These are phyloP conservation scores for Thermochaetoides thermophila DNA, from an alignment of 495 filamentous ascomycete species.

Conservation along the genomic window DNA sequence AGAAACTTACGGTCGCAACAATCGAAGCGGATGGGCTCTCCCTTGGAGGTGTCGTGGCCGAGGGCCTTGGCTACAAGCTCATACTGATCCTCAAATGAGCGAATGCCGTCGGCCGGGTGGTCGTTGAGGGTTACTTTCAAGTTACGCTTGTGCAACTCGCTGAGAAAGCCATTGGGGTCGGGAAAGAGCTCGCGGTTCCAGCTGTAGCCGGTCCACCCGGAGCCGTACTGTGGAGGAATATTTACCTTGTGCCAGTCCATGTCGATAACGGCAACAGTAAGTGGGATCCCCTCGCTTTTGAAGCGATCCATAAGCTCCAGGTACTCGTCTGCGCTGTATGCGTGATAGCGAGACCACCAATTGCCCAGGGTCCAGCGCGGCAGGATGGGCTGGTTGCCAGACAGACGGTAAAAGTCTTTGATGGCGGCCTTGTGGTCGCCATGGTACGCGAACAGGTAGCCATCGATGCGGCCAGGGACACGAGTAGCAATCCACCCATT, in stretches of 20 bases:
- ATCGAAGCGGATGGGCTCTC: constrained; percentile 39
- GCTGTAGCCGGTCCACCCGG: constrained; percentile 47
- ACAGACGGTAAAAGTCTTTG: constrained; percentile 38
- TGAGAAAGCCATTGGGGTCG: constrained; percentile 29
- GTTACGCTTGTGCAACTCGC: constrained; percentile 27
- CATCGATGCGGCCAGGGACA: constrained; percentile 33
- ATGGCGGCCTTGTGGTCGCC: constrained; percentile 39
- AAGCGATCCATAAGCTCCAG: constrained; percentile 37
- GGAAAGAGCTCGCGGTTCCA: constrained; percentile 44
- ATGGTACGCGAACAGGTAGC: constrained; percentile 43
- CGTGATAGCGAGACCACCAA: constrained; percentile 49
- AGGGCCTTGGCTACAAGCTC: constrained; percentile 33
- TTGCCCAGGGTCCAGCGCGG: constrained; percentile 45
- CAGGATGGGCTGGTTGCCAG: constrained; percentile 38
- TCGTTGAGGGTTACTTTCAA: constrained; percentile 40
- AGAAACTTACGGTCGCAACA: constrained; percentile 34
- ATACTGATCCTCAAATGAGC: constrained; percentile 38
- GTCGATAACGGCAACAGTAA: constrained; percentile 41
- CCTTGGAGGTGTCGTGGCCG: constrained; percentile 26
- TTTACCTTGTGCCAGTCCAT: constrained; percentile 48
- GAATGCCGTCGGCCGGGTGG: constrained; percentile 41
- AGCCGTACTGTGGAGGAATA: constrained; percentile 17
- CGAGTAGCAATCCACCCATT: constrained; percentile 32
- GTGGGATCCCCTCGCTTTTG: constrained; percentile 29
- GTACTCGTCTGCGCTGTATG: constrained; percentile 36